phyloP scores from a whole-genome alignment of 2,329 filamentous ascomycete species.

The Simplicillium sp. region DNA sequence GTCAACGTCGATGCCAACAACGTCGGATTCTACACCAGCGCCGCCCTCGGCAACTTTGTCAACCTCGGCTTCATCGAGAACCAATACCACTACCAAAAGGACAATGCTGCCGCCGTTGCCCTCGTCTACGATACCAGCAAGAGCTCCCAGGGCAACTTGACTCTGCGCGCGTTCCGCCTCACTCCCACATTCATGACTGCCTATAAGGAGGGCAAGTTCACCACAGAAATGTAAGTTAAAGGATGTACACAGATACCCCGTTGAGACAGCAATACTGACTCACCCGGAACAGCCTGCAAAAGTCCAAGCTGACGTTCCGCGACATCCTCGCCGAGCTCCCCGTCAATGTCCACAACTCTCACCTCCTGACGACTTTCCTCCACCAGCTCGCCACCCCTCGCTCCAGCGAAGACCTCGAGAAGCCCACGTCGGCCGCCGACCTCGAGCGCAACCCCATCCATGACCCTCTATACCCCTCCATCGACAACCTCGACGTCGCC shows the following conservation, averaged over 20 bases:
- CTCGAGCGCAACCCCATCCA: constrained; percentile 56
- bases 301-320: constrained; percentile 86
- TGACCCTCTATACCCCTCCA: constrained; percentile 72
- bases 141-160: constrained; percentile 84
- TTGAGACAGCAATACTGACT: constrained; percentile 6
- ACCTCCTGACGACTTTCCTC: constrained; percentile 89
- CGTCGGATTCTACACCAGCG: constrained; percentile 97
- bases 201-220: constrained; percentile 97
- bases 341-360: constrained; percentile 88
- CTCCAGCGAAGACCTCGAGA: constrained; percentile 53
- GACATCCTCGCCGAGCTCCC: constrained; percentile 90
- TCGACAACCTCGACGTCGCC: constrained; percentile 81
- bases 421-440: constrained; percentile 71
- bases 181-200: constrained; percentile 81
- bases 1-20: constrained; percentile 98
- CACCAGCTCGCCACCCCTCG: constrained; percentile 75
- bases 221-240: constrained; percentile 70
- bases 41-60: constrained; percentile 97
- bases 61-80: constrained; percentile 95
- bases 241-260: neutral
- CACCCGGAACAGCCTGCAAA: constrained; percentile 61
- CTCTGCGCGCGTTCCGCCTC: constrained; percentile 82
- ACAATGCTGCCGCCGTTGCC: constrained; percentile 80
- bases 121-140: constrained; percentile 93
- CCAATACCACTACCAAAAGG: constrained; percentile 94